Percentiles rank a stretch among this genome's conserved stretches.
Conservation (phyloP, 352 stramenopile species). For the Globisporangium perplexum region DNA sequence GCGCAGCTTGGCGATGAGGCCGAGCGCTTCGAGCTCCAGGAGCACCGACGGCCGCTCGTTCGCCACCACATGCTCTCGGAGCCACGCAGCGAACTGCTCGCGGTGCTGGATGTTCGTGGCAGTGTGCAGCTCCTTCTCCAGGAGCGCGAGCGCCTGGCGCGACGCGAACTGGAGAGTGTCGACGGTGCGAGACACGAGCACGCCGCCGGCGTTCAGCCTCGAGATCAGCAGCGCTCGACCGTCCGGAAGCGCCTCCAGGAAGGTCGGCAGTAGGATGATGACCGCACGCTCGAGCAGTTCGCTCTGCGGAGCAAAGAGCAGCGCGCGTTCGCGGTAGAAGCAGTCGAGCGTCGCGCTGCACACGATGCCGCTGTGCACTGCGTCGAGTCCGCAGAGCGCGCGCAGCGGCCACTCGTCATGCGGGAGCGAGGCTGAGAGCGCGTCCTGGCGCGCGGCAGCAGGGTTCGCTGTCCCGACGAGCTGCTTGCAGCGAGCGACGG, state of each 20-base stretch:
- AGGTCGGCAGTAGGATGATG: slow-evolving; percentile 31
- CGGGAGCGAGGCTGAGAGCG: slow-evolving; percentile 22
- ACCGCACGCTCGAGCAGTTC: slow-evolving; percentile 27
- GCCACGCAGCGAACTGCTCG: neutral
- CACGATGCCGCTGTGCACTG: slow-evolving; percentile 59
- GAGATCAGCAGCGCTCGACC: slow-evolving; percentile 20
- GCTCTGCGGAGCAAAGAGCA: slow-evolving; percentile 42
- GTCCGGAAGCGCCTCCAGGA: slow-evolving; percentile 21
- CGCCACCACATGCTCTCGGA: slow-evolving; percentile 3
- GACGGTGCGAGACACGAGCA: slow-evolving; percentile 7
- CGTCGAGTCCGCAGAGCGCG: slow-evolving; percentile 62
- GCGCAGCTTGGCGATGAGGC: slow-evolving; percentile 31
- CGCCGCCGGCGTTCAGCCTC: slow-evolving; percentile 18
- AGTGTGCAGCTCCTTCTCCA: slow-evolving; percentile 7
- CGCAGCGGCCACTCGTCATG: slow-evolving; percentile 54
- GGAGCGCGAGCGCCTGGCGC: neutral
- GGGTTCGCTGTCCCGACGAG: slow-evolving; percentile 64
- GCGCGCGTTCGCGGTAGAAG: slow-evolving; percentile 50
- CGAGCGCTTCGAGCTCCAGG: slow-evolving; percentile 35
- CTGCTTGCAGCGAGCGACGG: slow-evolving; percentile 31
- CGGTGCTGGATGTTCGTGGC: slow-evolving; percentile 5
- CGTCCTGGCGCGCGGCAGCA: slow-evolving; percentile 30
- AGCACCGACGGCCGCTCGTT: slow-evolving; percentile 4
- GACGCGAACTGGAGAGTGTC: neutral
- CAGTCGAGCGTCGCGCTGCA: slow-evolving; percentile 48